Base-by-base conservation (phyloP, 805 yeast species). In the Candida adriatica region DNA sequence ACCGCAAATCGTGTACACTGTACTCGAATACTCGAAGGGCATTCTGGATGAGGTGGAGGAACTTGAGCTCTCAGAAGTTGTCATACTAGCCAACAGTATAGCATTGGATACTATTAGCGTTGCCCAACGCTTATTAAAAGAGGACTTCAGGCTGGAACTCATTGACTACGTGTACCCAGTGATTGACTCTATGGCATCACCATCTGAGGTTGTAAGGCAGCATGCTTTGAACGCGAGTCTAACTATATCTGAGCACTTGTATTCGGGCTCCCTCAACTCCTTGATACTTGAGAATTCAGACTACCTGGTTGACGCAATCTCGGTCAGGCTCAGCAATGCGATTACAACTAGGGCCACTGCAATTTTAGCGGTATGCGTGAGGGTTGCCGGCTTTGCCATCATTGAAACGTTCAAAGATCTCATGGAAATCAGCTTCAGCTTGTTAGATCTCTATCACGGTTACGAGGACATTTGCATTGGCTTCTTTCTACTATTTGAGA, bases 391-490 rank as follows among this genome's bases (percentile, higher is more conserved):
- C 0, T 60, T 69, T 8, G 62, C 70, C 18, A 61, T 86, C 16
- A 59, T 86, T 10, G 64, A 68, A 19, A 84, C 75, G 37, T 64
- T 90, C 31, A 72, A 66, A 30, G 97, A 90, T 53, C 65, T 90
- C 1, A 61, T 90, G 13, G 70, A 75, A 29, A 74, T 87, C 4
- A 68, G 86, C 40, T 86, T 90, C 53, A 73, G 78, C 13, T 59
- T 88, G 21, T 63, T 90, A 30, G 97, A 90, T 56, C 64, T 76
- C 32, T 90, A 80, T 48, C 95, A 88, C 56, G 94, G 90, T 0
- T 90, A 90, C 53, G 61, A 76, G 2, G 62, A 66, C 11, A 59
- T 92, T 13, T 77, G 84, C 33, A 78, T 78, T 36, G 84, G 85
- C 2, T 78, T 85, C 37, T 82, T 87, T 39, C 56, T 66, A 3